Evolutionary conservation across 306 rosid species (phyloP), one percentile per base, ranked within the genome.

Genomic region (Mucuna pruriens): DNA sequence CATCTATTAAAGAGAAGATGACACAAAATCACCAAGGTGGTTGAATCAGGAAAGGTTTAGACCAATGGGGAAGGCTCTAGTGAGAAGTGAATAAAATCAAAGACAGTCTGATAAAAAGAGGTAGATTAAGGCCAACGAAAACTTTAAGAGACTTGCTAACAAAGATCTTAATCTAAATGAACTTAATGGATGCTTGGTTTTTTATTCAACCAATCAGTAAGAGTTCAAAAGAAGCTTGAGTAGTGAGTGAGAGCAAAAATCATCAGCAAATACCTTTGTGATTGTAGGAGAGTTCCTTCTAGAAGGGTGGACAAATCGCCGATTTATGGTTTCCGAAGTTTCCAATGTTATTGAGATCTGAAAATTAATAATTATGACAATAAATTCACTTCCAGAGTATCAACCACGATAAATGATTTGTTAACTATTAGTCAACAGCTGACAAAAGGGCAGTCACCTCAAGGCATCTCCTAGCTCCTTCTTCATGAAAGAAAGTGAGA

Each of bases 251-350:
- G 72, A 71, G 76, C 36, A 71, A 76, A 68, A 80, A 82, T 39
- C 0, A 75, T 63, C 42, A 75, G 42, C 19, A 33, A 39, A 44
- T 83, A 96, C 99, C 97, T 93, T 96, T 7, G 98, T 92, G 82
- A 92, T 92, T 36, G 99, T 96, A 5, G 99, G 98, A 67, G 99
- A 94, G 77, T 92, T 94, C 80, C 92, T 96, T 77, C 98, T 83
- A 80, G 99, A 96, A 25, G 94, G 97, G 82, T 96, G 99, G 80
- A 92, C 91, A 61, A 84, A 91, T 68, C 86, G 94, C 67, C 88
- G 88, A 84, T 85, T 84, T 78, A 96, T 86, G 69, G 99, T 96
- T 89, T 96, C 98, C 2, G 97, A 94, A 86, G 97, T 93, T 86
- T 93, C 98, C 85, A 96, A 73, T 29, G 97, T 89, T 84, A 96